A percentile compares a stretch with the other conserved stretches of the same genome.
Evolutionary conservation across 2,329 filamentous ascomycete species (phyloP).

Genomic region (Sporothrix globosa): DNA sequence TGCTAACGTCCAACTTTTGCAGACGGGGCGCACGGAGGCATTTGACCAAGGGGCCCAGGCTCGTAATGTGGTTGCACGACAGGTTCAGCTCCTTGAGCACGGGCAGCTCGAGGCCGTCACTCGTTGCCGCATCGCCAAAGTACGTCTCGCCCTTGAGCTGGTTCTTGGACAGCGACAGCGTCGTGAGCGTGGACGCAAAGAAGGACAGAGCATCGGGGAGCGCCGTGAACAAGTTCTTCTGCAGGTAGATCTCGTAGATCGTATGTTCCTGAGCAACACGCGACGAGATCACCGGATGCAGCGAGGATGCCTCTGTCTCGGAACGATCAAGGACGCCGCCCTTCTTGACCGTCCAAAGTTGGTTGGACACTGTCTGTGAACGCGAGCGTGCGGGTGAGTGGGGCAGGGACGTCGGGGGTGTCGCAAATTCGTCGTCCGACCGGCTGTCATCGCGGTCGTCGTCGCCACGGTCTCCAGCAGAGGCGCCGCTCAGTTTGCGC

Average conservation of each 20-base stretch:
- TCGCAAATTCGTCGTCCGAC: constrained; percentile 63
- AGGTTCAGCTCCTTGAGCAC: constrained; percentile 77
- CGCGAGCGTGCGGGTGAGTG: constrained; percentile 55
- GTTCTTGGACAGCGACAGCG: constrained; percentile 76
- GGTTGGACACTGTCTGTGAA: constrained; percentile 52
- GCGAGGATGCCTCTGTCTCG: constrained; percentile 63
- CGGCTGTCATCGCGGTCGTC: constrained; percentile 48
- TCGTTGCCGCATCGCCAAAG: constrained; percentile 50
- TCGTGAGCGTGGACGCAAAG: constrained; percentile 70
- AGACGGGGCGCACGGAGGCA: constrained; percentile 74
- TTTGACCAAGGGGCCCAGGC: constrained; percentile 66
- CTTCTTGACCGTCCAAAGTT: constrained; percentile 59
- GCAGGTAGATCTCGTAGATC: constrained; percentile 65
- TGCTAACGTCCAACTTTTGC: constrained; percentile 76
- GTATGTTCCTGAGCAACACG: constrained; percentile 57
- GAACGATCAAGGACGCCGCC: constrained; percentile 72
- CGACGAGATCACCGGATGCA: constrained; percentile 62
- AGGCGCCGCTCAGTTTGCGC: constrained; percentile 29
- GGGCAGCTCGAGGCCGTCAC: constrained; percentile 68
- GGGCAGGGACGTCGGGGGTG: constrained; percentile 59
- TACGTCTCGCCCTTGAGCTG: constrained; percentile 67
- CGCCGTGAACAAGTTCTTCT: constrained; percentile 73
- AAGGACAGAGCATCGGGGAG: constrained; percentile 73
- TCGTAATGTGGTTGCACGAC: constrained; percentile 71
- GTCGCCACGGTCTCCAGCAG: constrained; percentile 31